Base-by-base conservation (phyloP, 257 asterid species). In the Gentiana dahurica region DNA sequence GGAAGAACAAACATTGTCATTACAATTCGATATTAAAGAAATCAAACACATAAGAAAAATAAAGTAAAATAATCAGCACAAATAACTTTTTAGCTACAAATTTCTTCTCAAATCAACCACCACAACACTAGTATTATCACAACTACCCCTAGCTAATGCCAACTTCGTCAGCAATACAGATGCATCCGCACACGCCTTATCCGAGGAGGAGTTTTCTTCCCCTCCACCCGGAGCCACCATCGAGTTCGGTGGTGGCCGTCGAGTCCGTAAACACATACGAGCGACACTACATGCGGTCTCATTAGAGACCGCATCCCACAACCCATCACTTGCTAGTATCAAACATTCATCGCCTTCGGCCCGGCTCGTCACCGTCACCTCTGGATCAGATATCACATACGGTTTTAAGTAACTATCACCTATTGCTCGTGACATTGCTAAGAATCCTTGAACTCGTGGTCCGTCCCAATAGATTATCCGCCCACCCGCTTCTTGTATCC, bases 201-300 rank as follows among this genome's bases (percentile, higher is more conserved):
- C 95, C 24, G 24, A 24, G 0, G 24, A 24, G 61, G 95, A 74
- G 72, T 80, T 77, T 69, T 79, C 81, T 33, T 86, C 82, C 35
- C 69, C 80, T 24, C 62, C 77, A 49, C 68, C 60, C 4, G 73
- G 77, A 1, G 61, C 66, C 2, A 63, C 66, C 3, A 63, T 52
- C 1, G 45, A 12, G 86, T 7, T 39, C 4, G 94, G 74, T 1
- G 74, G 68, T 1, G 76, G 79, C 33, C 73, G 75, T 10, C 86
- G 57, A 0, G 85, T 79, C 55, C 71, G 78, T 5, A 91, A 68
- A 68, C 96, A 91, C 92, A 76, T 91, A 1, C 94, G 86, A n/a
- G 98, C 98, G 61, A 91, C 98, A 54, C 92, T 74, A 45, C 98
- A 91, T 1, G 98, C 98, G 3, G 98, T 91, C 35, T 83, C 94